Evolutionary conservation across 139 green algal genomes (phyloP).

Genomic region (Zygnema cylindricum): DNA sequence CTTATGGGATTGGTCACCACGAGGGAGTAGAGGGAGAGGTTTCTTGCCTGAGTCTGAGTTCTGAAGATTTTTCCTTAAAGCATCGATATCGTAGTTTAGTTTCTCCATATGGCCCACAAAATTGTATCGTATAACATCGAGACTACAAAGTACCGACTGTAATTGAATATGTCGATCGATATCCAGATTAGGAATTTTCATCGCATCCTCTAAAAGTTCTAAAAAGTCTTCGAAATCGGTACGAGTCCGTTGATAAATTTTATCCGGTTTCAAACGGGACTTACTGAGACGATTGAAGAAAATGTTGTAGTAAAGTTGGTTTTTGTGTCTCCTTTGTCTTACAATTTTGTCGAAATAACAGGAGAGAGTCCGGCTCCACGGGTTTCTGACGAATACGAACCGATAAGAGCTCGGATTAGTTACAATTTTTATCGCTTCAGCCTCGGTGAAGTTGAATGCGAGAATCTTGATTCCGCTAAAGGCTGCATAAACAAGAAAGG

Average conservation of each 20-base stretch:
- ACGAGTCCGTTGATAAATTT: background rate
- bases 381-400: background rate
- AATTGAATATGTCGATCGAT: background rate
- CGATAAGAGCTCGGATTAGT: background rate
- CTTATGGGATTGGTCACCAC: no score
- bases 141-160: background rate
- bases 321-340: background rate
- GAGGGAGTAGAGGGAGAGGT: no score
- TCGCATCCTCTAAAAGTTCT: background rate
- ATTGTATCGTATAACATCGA: background rate
- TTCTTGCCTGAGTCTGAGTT: no score
- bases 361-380: background rate
- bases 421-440: background rate
- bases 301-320: background rate
- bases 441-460: background rate
- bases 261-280: background rate
- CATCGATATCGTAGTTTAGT: background rate
- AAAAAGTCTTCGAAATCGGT: background rate
- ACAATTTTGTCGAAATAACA: background rate
- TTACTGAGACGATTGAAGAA: background rate
- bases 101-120: background rate
- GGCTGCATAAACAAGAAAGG: no score
- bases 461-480: background rate
- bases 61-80: no score
- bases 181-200: no score